Conservation (phyloP, 2,329 filamentous ascomycete species). For the Pseudodiploospora longispora region DNA sequence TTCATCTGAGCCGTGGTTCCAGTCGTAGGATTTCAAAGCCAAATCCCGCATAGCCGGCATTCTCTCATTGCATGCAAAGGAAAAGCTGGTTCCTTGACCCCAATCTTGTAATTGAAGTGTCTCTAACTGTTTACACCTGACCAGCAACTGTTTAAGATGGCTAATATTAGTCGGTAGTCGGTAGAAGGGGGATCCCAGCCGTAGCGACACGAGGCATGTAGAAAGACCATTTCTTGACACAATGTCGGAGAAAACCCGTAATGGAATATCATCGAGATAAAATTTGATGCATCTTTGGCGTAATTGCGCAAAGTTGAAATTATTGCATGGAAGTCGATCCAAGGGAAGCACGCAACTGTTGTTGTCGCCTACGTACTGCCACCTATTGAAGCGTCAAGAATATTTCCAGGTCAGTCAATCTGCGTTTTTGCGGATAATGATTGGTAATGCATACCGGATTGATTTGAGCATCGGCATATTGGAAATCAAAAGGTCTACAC, state of each 20-base stretch:
- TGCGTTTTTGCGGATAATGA: neutral
- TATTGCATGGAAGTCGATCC: conserved; percentile 27
- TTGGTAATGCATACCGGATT: conserved; percentile 26
- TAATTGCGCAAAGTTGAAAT: conserved; percentile 13
- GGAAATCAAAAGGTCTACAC: conserved; percentile 27
- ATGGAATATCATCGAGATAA: conserved; percentile 33
- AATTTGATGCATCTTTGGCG: conserved; percentile 19
- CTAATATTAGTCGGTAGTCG: conserved; percentile 32
- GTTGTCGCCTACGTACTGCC: conserved; percentile 24
- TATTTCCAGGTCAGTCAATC: neutral
- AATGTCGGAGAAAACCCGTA: conserved; percentile 24
- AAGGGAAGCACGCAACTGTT: conserved; percentile 29
- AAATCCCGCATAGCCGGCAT: conserved; percentile 35
- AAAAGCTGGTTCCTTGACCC: conserved; percentile 37
- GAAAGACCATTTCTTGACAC: conserved; percentile 30
- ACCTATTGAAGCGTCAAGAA: conserved; percentile 24
- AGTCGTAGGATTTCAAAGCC: conserved; percentile 39
- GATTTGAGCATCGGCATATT: conserved; percentile 28
- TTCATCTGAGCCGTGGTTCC: conserved; percentile 32
- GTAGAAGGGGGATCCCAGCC: conserved; percentile 29
- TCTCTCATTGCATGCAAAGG: conserved; percentile 29
- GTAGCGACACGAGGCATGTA: conserved; percentile 31
- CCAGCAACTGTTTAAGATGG: conserved; percentile 34
- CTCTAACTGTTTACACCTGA: conserved; percentile 26
- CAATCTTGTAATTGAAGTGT: conserved; percentile 35